Conservation (phyloP, 148 eudicot species). For the Persicaria maculosa region DNA sequence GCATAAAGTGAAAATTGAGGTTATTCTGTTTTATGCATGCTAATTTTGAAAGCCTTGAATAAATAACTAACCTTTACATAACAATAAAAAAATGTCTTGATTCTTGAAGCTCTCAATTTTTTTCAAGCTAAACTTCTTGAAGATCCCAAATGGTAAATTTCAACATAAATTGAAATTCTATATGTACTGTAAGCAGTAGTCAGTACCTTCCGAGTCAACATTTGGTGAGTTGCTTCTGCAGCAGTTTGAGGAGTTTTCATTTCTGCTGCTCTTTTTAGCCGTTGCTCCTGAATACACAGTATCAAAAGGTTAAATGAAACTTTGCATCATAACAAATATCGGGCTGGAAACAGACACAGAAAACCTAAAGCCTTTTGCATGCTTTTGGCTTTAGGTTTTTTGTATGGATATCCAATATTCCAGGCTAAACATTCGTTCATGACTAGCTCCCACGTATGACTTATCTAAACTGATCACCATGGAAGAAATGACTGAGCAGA, state of each 20-base stretch:
- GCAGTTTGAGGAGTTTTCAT: slow-evolving; percentile 49
- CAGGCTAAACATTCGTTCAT: not conserved
- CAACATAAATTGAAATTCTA: not conserved
- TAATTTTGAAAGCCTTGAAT: not conserved
- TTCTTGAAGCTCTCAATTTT: too few relatives aligned
- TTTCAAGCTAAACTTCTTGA: not conserved
- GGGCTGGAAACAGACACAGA: not conserved
- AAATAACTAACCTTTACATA: not conserved
- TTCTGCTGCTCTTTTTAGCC: slow-evolving; percentile 55
- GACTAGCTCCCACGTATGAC: not conserved
- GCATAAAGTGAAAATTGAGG: not conserved
- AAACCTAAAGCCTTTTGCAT: not conserved
- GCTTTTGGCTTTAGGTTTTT: not conserved
- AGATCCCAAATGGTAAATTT: not conserved
- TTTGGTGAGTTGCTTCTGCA: slow-evolving; percentile 55
- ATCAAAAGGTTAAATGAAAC: not conserved
- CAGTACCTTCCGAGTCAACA: slow-evolving; percentile 50
- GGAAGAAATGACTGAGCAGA: not conserved
- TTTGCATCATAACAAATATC: not conserved
- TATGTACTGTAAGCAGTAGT: not conserved
- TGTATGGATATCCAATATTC: not conserved
- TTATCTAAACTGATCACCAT: too few relatives aligned
- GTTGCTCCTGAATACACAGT: slow-evolving; percentile 40
- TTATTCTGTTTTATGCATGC: not conserved
- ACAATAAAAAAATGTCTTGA: not conserved